Evolutionary conservation across 768 basidiomycete genomes (phyloP).

Genomic region (Gelatoporia subvermispora): DNA sequence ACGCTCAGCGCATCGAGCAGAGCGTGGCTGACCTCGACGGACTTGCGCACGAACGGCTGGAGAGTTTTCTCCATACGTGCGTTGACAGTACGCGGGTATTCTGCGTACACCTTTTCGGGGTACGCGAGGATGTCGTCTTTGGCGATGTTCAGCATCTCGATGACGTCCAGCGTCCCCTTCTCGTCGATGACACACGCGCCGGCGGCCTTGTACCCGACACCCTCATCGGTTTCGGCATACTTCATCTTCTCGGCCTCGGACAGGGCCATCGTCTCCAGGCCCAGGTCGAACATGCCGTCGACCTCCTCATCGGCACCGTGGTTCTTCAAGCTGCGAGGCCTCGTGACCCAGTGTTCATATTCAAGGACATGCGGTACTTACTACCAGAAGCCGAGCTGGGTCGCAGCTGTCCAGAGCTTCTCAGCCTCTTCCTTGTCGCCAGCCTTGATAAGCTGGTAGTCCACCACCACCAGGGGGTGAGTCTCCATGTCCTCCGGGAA

Average conservation of each 20-base stretch:
- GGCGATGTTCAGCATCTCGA: constrained; percentile 29
- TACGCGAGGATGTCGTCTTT: constrained; percentile 30
- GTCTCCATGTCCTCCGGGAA: constrained; percentile 39
- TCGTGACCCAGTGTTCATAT: too few species aligned
- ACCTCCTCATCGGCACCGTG: constrained; percentile 34
- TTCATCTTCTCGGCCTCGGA: constrained; percentile 35
- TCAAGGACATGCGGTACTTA: constrained; percentile 21
- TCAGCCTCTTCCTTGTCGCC: constrained; percentile 33
- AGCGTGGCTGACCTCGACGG: constrained; percentile 22
- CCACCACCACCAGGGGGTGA: constrained; percentile 40
- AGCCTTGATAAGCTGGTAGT: constrained; percentile 32
- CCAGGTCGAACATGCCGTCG: constrained; percentile 35
- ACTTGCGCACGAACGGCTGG: constrained; percentile 20
- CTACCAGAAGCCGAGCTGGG: constrained; percentile 48
- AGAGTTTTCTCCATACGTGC: constrained; percentile 22
- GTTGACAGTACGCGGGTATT: constrained; percentile 26
- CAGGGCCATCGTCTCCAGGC: constrained; percentile 33
- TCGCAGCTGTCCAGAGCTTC: constrained; percentile 40
- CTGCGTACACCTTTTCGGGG: constrained; percentile 22
- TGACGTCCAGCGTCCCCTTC: constrained; percentile 22
- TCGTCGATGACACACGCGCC: constrained; percentile 28
- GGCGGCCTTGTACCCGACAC: constrained; percentile 24
- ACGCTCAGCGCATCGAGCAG: constrained; percentile 25
- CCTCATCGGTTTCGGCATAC: constrained; percentile 37
- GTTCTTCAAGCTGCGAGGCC: constrained; percentile 13